Conservation (phyloP, 2,329 filamentous ascomycete species). For the Fusarium nodosum region DNA sequence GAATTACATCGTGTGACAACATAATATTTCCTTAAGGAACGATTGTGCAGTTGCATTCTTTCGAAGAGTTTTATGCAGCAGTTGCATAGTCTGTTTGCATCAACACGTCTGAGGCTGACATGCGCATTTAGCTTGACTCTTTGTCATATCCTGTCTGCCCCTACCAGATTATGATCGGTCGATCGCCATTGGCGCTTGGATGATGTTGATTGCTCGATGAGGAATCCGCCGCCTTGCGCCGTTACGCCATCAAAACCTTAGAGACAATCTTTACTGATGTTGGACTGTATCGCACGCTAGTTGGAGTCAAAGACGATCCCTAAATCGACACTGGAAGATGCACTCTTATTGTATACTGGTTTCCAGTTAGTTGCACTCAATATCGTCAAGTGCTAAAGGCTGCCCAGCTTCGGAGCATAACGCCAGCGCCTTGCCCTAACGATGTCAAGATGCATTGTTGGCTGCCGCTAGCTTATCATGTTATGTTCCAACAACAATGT, state of each 20-base stretch:
- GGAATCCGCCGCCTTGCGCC: slow-evolving; percentile 22
- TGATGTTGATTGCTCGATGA: slow-evolving; percentile 6
- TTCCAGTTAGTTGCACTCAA: slow-evolving; percentile 14
- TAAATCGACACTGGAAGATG: slow-evolving; percentile 20
- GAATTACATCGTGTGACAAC: slow-evolving; percentile 9
- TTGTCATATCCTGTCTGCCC: slow-evolving; percentile 8
- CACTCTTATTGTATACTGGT: slow-evolving; percentile 14
- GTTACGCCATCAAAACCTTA: slow-evolving; percentile 24
- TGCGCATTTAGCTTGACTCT: slow-evolving; percentile 19
- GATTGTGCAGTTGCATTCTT: slow-evolving; percentile 26
- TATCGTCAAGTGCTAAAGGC: slow-evolving; percentile 25
- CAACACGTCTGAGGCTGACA: slow-evolving; percentile 28
- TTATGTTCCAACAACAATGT: slow-evolving; percentile 14
- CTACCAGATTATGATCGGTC: slow-evolving; percentile 8
- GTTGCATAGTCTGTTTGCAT: slow-evolving; percentile 15
- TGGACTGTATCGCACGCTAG: slow-evolving; percentile 12
- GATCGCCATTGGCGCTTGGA: slow-evolving; percentile 19
- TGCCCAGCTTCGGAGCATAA: slow-evolving; percentile 17
- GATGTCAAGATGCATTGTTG: slow-evolving; percentile 32
- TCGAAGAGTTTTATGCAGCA: slow-evolving; percentile 15
- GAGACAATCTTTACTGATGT: slow-evolving; percentile 10
- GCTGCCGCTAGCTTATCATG: slow-evolving; percentile 36
- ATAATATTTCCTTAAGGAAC: slow-evolving; percentile 5
- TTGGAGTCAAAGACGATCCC: slow-evolving; percentile 10
- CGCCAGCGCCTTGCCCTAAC: slow-evolving; percentile 2